phyloP scores from a whole-genome alignment of 768 basidiomycete genomes.

The Clavaria fumosa region DNA sequence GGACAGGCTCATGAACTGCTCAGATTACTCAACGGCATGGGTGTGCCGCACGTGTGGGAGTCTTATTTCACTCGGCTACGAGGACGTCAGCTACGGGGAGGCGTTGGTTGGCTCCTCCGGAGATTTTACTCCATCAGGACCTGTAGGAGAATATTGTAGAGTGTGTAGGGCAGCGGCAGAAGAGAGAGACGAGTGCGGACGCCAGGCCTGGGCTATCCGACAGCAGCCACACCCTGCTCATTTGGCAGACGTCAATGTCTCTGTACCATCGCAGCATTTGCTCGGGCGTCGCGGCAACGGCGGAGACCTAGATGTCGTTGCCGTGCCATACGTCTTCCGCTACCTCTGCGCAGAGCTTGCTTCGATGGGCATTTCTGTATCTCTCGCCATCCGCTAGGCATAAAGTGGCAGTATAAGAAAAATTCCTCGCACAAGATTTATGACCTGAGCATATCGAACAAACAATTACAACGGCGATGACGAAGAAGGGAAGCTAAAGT shows the following conservation, averaged over 20 bases:
- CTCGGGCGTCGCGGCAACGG: slow-evolving; percentile 46
- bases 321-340: slow-evolving; percentile 88
- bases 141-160: slow-evolving; percentile 87
- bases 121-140: slow-evolving; percentile 43
- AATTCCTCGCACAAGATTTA: not conserved
- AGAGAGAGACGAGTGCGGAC: slow-evolving; percentile 43
- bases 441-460: too few species aligned
- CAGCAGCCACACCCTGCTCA: slow-evolving; percentile 27
- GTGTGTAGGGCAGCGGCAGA: slow-evolving; percentile 70
- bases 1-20: slow-evolving; percentile 98
- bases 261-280: slow-evolving; percentile 53
- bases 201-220: slow-evolving; percentile 43
- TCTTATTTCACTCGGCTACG: slow-evolving; percentile 90
- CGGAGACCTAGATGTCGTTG: slow-evolving; percentile 85
- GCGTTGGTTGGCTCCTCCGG: slow-evolving; percentile 34
- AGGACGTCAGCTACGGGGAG: slow-evolving; percentile 67
- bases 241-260: slow-evolving; percentile 41
- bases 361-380: slow-evolving; percentile 94
- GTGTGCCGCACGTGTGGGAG: slow-evolving; percentile 95
- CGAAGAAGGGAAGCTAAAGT: too few species aligned
- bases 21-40: slow-evolving; percentile 99
- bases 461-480: too few species aligned
- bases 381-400: slow-evolving; percentile 44
- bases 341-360: slow-evolving; percentile 93
- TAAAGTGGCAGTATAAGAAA: not conserved